Percentiles rank a stretch among this genome's conserved stretches.
phyloP scores from a whole-genome alignment of 177 flowering plant genomes.

The Vitis hybrid region DNA sequence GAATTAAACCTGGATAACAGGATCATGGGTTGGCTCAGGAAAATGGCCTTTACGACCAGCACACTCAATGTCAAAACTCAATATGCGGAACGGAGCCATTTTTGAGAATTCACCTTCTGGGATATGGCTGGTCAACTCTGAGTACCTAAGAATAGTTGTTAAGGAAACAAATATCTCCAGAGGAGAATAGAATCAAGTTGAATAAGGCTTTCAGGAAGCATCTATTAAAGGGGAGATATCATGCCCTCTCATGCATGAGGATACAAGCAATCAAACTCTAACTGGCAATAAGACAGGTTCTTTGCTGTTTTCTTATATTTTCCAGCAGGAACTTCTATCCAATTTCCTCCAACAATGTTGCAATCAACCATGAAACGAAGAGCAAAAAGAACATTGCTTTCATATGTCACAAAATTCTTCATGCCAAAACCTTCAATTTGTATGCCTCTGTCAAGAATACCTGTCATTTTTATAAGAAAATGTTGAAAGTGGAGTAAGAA shows the following conservation, averaged over 20 bases:
- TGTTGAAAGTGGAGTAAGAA: background rate
- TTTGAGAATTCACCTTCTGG: conserved; percentile 90
- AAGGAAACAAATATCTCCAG: conserved; percentile 27
- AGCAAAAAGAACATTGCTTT: conserved; percentile 95
- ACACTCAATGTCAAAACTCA: conserved; percentile 99
- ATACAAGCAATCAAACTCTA: conserved; percentile 97
- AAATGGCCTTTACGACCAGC: conserved; percentile 98
- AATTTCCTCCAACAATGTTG: conserved; percentile 93
- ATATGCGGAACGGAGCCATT: conserved; percentile 97
- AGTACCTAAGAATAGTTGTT: conserved; percentile 45
- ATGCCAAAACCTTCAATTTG: conserved; percentile 88
- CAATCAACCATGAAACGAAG: conserved; percentile 98
- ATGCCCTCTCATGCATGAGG: conserved; percentile 33
- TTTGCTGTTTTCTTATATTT: conserved; percentile 58
- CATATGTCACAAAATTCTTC: conserved; percentile 83
- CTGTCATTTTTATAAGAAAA: conserved; percentile 32
- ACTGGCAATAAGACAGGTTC: conserved; percentile 68
- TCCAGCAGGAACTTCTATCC: conserved; percentile 87
- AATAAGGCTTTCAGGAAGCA: background rate
- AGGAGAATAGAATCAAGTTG: background rate
- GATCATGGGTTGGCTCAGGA: conserved; percentile 95
- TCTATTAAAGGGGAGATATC: background rate
- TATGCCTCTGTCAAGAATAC: conserved; percentile 92
- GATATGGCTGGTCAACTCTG: conserved; percentile 79
- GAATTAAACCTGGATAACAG: conserved; percentile 88